Evolutionary conservation across 768 basidiomycete genomes (phyloP), one percentile per base, ranked within the genome.

Genomic region (Amanita pseudoporphyria): DNA sequence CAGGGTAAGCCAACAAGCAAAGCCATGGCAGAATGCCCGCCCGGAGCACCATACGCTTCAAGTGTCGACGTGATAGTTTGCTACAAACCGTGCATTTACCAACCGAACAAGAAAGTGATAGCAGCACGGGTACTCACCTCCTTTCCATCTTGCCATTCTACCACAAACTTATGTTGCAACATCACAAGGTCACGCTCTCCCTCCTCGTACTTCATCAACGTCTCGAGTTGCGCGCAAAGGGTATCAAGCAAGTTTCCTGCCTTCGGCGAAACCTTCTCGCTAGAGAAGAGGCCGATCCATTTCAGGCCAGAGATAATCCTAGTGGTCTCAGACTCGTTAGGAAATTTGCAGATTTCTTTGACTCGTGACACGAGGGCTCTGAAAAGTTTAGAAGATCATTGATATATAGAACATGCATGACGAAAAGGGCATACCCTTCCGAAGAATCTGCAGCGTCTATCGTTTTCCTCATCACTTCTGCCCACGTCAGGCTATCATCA

Each of bases 111-210:
- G 51, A 30, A 51, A 52, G n/a, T n/a, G 30, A 35, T 10, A 53
- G 14, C 16, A 36, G 24, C 30, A 13, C 47, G 19, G 18, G 13
- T 39, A 57, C 76, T 45, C 53, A 82, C 84, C 68, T 77, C 70
- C 42, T 68, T 75, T 40, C 95, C 93, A 60, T 97, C 90, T 30
- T 77, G 73, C 78, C 86, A 87, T 62, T 93, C 83, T 32, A 98
- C 83, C 57, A 90, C 69, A 63, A 99, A 98, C 72, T 94, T 95
- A 78, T 99, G 95, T 69, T 97, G 95, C 47, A 99, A 81, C 83
- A 98, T 90, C 53, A 99, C 89, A 53, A 98, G 79, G 66, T 99
- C 95, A 9, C 90, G 84, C 68, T 98, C 93, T 54, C 89, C 90
- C 41, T 73, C 68, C 54, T 83, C 87, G 68, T 95, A 97, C 66